Percentiles rank a stretch among this genome's conserved stretches.
Evolutionary conservation across 2,329 filamentous ascomycete species (phyloP).

Genomic region (Didymella pomorum): DNA sequence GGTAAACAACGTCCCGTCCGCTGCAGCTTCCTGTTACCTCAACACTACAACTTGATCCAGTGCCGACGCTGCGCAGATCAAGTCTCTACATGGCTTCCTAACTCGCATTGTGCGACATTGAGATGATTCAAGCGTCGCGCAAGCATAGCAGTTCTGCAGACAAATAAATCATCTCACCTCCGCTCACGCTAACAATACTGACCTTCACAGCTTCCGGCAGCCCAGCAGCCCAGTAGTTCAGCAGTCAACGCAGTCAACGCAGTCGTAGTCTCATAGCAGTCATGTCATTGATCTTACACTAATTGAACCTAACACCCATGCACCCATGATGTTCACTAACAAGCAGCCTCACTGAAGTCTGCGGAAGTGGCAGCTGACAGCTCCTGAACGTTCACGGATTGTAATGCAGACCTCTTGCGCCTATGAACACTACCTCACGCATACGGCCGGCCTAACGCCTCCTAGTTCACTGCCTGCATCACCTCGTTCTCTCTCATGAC

Average conservation of each 20-base stretch:
- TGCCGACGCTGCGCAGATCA: not conserved
- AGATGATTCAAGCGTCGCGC: not conserved
- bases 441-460: not conserved
- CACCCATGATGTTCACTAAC: not conserved
- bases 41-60: not conserved
- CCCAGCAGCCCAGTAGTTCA: constrained; percentile 1
- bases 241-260: not conserved
- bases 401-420: not conserved
- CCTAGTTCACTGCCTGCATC: not conserved
- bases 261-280: not conserved
- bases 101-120: not conserved
- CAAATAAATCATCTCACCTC: not conserved
- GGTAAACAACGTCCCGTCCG: constrained; percentile 1
- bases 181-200: not conserved
- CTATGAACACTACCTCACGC: not conserved
- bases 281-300: not conserved
- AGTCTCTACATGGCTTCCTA: not conserved
- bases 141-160: not conserved
- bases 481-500: not conserved
- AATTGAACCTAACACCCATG: not conserved
- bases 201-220: constrained; percentile 3
- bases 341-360: not conserved
- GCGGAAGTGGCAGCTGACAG: not conserved
- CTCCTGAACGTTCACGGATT: not conserved
- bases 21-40: not conserved